These are phyloP conservation scores for Aspergillus ochraceus DNA, from an alignment of 2,329 filamentous ascomycete genomes.

Conservation along the genomic window DNA sequence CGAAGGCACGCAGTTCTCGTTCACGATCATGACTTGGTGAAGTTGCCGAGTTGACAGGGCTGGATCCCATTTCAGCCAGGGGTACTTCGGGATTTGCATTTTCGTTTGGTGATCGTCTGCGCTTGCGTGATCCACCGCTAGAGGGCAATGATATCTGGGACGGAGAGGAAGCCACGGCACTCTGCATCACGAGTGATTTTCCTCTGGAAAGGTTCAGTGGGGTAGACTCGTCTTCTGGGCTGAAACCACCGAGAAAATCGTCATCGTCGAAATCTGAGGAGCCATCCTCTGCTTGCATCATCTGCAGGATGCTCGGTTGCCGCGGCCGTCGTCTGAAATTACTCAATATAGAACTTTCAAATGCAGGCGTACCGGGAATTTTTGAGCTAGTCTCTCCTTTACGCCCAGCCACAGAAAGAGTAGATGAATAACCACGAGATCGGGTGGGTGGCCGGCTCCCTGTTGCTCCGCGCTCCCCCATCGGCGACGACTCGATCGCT, in stretches of 20 bases:
- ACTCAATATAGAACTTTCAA: conserved; percentile 45
- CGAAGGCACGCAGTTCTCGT: conserved; percentile 3
- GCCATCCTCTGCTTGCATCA: conserved; percentile 44
- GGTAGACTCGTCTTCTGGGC: conserved; percentile 47
- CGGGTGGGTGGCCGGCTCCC: conserved; percentile 37
- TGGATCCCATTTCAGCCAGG: conserved; percentile 18
- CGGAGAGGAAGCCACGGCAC: conserved; percentile 22
- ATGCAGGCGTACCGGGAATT: conserved; percentile 41
- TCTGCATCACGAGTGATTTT: conserved; percentile 29
- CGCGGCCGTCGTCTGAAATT: conserved; percentile 46
- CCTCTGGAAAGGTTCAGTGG: conserved; percentile 39
- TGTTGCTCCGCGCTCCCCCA: conserved; percentile 31
- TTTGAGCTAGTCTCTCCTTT: conserved; percentile 37
- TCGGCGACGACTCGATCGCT: conserved; percentile 37
- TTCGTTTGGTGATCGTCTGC: conserved; percentile 32
- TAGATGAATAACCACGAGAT: conserved; percentile 42
- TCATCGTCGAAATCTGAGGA: conserved; percentile 39
- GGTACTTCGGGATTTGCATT: conserved; percentile 31
- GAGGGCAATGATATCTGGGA: conserved; percentile 27
- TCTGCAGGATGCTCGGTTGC: conserved; percentile 46
- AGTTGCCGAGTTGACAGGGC: conserved; percentile 18
- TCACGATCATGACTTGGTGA: neutral
- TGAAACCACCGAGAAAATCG: conserved; percentile 44
- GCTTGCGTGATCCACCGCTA: conserved; percentile 35
- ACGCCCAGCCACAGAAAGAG: conserved; percentile 37